These are phyloP conservation scores for Lactarius tabidus DNA, from an alignment of 768 basidiomycete species.

Conservation along the genomic window DNA sequence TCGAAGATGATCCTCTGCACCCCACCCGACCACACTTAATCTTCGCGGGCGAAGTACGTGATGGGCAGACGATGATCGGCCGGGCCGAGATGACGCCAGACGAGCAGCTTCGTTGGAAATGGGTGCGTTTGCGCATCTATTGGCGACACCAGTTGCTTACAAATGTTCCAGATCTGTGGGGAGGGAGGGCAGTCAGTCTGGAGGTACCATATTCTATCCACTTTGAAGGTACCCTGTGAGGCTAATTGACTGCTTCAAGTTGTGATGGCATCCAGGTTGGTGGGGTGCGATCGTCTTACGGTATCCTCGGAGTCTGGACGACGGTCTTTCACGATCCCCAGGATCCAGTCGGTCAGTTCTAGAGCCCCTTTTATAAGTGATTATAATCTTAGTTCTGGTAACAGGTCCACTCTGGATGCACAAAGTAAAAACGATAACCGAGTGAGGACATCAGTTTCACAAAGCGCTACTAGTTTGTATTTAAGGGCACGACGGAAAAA, in stretches of 20 bases:
- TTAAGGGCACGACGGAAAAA: neutral
- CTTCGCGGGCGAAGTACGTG: constrained; percentile 50
- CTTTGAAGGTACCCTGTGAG: constrained; percentile 36
- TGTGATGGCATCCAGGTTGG: constrained; percentile 63
- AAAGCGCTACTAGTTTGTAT: neutral
- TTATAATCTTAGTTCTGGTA: neutral
- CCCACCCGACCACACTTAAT: constrained; percentile 51
- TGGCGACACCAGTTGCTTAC: neutral
- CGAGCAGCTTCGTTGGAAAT: constrained; percentile 57
- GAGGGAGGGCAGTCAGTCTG: constrained; percentile 31
- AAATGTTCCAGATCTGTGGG: constrained; percentile 11
- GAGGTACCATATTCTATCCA: constrained; percentile 21
- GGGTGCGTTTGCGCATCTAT: constrained; percentile 41
- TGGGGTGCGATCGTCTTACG: constrained; percentile 52
- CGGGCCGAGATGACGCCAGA: constrained; percentile 54
- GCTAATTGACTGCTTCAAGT: constrained; percentile 33
- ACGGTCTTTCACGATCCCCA: constrained; percentile 44
- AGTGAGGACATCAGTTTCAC: neutral
- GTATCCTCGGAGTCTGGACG: constrained; percentile 54
- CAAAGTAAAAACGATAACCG: constrained; percentile 21
- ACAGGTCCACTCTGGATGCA: constrained; percentile 34
- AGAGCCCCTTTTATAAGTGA: neutral
- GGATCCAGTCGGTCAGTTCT: constrained; percentile 45
- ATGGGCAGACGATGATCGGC: constrained; percentile 47
- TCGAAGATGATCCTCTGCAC: constrained; percentile 43